Percentiles rank a stretch among this genome's conserved stretches.
Conservation (phyloP, 1,139 yeast genomes). For the Maudiozyma humilis region DNA sequence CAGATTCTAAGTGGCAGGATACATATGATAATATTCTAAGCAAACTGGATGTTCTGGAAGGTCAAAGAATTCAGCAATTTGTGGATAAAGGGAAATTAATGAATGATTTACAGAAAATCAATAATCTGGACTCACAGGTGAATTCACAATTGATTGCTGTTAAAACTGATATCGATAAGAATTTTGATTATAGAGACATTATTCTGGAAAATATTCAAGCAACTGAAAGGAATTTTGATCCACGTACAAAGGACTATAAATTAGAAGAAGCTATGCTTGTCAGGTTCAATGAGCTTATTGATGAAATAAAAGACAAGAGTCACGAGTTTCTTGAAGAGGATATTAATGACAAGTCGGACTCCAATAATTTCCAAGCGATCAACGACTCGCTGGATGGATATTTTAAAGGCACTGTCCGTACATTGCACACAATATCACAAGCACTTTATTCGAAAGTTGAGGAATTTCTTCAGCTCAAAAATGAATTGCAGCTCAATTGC, state of each 20-base stretch:
- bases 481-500: conserved; percentile 17
- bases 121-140: conserved; percentile 16
- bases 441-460: conserved; percentile 24
- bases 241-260: conserved; percentile 13
- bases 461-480: conserved; percentile 16
- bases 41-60: conserved; percentile 23
- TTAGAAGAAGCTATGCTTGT: conserved; percentile 22
- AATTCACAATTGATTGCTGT: conserved; percentile 25
- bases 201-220: conserved; percentile 16
- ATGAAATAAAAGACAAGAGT: conserved; percentile 14
- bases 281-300: conserved; percentile 21
- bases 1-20: conserved; percentile 42
- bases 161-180: conserved; percentile 27
- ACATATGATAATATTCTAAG: conserved; percentile 31
- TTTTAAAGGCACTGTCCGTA: conserved; percentile 16
- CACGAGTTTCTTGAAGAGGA: conserved; percentile 17
- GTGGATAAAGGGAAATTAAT: conserved; percentile 27
- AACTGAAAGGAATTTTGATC: conserved; percentile 11
- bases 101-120: conserved; percentile 28
- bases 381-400: conserved; percentile 9
- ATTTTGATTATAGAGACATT: conserved; percentile 25
- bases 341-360: conserved; percentile 9
- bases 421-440: conserved; percentile 25
- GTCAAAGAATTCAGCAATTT: conserved; percentile 29
- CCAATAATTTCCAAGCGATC: conserved; percentile 6